Evolutionary conservation across 805 yeast genomes (phyloP), one percentile per base, ranked within the genome.

Genomic region (Yarrowia porcina): DNA sequence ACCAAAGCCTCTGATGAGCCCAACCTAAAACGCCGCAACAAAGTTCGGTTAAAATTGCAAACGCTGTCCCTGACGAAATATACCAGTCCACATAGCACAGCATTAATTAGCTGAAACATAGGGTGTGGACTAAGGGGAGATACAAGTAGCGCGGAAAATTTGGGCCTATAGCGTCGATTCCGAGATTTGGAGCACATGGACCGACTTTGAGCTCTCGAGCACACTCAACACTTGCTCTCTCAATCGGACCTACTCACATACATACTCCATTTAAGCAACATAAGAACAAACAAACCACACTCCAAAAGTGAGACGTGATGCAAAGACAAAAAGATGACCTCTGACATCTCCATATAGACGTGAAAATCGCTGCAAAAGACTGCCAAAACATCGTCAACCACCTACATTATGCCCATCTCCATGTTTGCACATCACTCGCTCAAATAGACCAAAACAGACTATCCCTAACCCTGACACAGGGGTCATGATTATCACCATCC

Each of bases 381-480:
- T n/a, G n/a, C n/a, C n/a, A n/a, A n/a, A n/a, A n/a, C n/a, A n/a
- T n/a, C n/a, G n/a, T n/a, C n/a, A n/a, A n/a, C n/a, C n/a, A n/a
- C n/a, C n/a, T n/a, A n/a, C n/a, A n/a, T n/a, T n/a, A n/a, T n/a
- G n/a, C n/a, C n/a, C n/a, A n/a, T n/a, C n/a, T n/a, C n/a, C n/a
- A n/a, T n/a, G n/a, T n/a, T n/a, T 6, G 27, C 36, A 30, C 35
- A 27, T 28, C 52, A 20, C 13, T 45, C 52, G 52, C 52, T 45
- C 18, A 13, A 30, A 18, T 45, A 7, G 39, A 4, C 39, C 39
- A 49, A 32, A 49, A 21, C 7, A n/a, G 56, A 20, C n/a, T n/a
- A 2, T 5, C 44, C 59, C 59, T 52, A 52, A 52, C 25, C 56
- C 56, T 32, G 39, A 33, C 38, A 49, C 38, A 33, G 56, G 56